A percentile compares a stretch with the other conserved stretches of the same genome.
Conservation (phyloP, 208 protist species). For the Crithidia sp. region DNA sequence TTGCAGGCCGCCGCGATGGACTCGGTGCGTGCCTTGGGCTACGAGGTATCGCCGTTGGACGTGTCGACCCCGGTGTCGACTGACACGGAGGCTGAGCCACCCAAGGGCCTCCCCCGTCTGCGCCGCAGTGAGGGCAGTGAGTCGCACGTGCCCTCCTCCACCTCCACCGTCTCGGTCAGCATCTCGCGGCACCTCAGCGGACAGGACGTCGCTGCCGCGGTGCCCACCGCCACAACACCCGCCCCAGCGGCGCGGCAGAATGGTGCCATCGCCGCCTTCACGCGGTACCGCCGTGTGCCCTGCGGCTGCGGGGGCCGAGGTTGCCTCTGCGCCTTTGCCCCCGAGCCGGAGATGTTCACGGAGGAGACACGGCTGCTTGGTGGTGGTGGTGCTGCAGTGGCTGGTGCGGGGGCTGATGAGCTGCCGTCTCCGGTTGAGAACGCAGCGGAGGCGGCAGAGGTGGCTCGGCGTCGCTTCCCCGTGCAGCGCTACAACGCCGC, state of each 20-base stretch:
- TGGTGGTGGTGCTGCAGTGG: not conserved
- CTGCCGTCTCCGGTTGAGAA: not conserved
- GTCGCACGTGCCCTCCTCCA: not conserved
- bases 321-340: slow-evolving; percentile 31
- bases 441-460: not conserved
- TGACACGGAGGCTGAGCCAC: not conserved
- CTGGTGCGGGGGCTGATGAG: not conserved
- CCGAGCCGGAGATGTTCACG: slow-evolving; percentile 28
- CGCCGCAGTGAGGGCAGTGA: slow-evolving; percentile 5
- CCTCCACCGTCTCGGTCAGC: slow-evolving; percentile 7
- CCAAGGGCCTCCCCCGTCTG: slow-evolving; percentile 2
- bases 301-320: slow-evolving; percentile 33
- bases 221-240: not conserved
- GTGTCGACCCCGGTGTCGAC: not conserved
- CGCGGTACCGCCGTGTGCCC: slow-evolving; percentile 26
- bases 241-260: not conserved
- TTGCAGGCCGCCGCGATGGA: not conserved
- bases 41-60: slow-evolving; percentile 10
- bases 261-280: not conserved
- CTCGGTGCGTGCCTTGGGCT: slow-evolving; percentile 28
- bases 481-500: not conserved
- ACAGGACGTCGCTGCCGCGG: not conserved
- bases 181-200: not conserved
- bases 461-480: not conserved
- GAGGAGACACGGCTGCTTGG: slow-evolving; percentile 31